Conservation (phyloP, 345 rosid species). For the Populus ilicifolia region DNA sequence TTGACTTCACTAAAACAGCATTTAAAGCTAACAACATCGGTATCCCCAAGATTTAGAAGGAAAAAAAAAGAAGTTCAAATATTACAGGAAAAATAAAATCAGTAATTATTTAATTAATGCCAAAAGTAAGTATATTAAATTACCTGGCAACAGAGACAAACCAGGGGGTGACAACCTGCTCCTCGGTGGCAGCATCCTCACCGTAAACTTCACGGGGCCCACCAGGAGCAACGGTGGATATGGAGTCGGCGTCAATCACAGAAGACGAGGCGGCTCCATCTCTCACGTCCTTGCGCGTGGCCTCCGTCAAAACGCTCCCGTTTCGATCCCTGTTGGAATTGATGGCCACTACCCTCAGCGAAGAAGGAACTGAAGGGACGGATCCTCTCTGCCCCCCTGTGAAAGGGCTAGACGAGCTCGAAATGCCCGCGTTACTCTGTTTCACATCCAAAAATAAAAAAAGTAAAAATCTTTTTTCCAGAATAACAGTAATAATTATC, state of each 20-base stretch:
- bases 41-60: not conserved
- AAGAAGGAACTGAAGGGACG: conserved; percentile 24
- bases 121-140: not conserved
- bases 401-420: conserved; percentile 40
- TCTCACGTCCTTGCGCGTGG: conserved; percentile 32
- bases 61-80: not conserved
- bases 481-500: not conserved
- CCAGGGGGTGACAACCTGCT: conserved; percentile 49
- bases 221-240: conserved; percentile 39
- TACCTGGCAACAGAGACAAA: conserved; percentile 48
- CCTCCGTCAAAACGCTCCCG: conserved; percentile 46
- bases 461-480: not conserved
- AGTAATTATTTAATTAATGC: not conserved
- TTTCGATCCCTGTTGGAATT: conserved; percentile 36
- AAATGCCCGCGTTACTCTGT: conserved; percentile 47
- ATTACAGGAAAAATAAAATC: not conserved
- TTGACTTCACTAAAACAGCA: not conserved
- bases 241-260: conserved; percentile 44
- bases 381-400: conserved; percentile 32
- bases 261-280: conserved; percentile 20
- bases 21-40: not conserved
- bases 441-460: not conserved
- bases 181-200: conserved; percentile 48
- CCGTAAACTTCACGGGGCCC: conserved; percentile 26
- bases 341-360: conserved; percentile 36